Evolutionary conservation across 805 yeast species (phyloP).

Genomic region (Pichia heedii): DNA sequence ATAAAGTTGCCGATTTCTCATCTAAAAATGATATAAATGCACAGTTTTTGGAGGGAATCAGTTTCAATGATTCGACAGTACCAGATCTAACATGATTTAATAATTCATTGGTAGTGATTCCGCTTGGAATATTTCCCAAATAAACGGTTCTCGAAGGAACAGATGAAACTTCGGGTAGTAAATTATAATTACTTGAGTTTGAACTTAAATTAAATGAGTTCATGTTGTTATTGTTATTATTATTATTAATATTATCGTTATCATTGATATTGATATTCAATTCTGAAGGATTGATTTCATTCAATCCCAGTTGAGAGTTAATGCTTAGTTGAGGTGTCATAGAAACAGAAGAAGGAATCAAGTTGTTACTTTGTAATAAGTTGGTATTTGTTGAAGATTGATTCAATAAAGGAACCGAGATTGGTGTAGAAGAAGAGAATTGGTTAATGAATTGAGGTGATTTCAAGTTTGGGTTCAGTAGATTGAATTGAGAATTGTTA

Average conservation of each 20-base stretch:
- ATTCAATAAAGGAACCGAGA: not conserved
- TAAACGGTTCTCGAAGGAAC: slow-evolving; percentile 71
- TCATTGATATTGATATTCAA: not conserved
- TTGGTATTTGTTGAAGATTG: slow-evolving; percentile 1
- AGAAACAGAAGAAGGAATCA: slow-evolving; percentile 1
- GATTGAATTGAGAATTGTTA: not conserved
- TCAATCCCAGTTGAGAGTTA: slow-evolving; percentile 4
- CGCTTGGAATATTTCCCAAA: slow-evolving; percentile 80
- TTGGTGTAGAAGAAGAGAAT: not conserved
- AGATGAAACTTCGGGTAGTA: slow-evolving; percentile 8
- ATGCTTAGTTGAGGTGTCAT: slow-evolving; percentile 14
- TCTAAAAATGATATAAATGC: slow-evolving; percentile 87
- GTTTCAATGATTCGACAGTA: slow-evolving; percentile 67
- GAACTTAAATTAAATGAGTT: not conserved
- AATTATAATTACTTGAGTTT: not conserved
- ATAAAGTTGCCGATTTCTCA: slow-evolving; percentile 78
- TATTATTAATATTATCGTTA: not conserved
- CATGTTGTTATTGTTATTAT: not conserved
- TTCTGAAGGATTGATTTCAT: slow-evolving; percentile 3
- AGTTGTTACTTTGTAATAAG: not conserved
- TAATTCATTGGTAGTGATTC: slow-evolving; percentile 69
- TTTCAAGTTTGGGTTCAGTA: not conserved
- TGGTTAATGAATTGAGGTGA: slow-evolving; percentile 7
- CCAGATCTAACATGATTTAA: slow-evolving; percentile 90
- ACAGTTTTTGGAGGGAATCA: slow-evolving; percentile 79